phyloP scores from a whole-genome alignment of 192 early-diverging fungal species.

The Rhizophagus sp. region DNA sequence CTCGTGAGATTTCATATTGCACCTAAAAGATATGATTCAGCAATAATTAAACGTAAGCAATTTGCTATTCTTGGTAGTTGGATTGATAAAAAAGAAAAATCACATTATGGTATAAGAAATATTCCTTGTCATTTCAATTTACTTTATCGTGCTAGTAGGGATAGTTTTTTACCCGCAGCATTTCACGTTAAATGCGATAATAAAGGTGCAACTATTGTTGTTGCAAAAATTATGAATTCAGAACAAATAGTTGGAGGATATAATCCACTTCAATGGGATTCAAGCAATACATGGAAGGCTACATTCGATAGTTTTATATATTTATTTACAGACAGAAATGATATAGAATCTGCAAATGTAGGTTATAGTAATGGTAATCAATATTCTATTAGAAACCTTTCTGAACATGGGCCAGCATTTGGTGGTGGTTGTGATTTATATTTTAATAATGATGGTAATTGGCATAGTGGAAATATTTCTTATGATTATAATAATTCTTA shows the following conservation, averaged over 20 bases:
- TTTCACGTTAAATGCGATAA: not conserved
- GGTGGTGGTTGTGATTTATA: not conserved
- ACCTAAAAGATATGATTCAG: not conserved
- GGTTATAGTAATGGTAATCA: not conserved
- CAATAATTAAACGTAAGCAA: not conserved
- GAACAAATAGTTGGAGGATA: constrained; percentile 16
- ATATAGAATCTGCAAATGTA: not conserved
- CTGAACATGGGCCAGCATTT: not conserved
- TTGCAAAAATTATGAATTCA: not conserved
- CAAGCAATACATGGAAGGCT: not conserved
- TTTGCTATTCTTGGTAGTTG: not conserved
- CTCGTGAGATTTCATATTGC: not conserved
- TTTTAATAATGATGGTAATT: not conserved
- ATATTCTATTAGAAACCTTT: not conserved
- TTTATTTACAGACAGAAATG: not conserved
- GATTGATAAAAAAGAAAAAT: not conserved
- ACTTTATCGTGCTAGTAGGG: not conserved
- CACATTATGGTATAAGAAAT: not conserved
- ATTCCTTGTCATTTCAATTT: not conserved
- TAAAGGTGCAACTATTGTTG: not conserved
- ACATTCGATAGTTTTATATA: not conserved
- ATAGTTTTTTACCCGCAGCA: not conserved
- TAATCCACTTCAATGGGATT: not conserved
- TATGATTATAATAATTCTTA: too few relatives aligned
- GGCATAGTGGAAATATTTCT: too few relatives aligned